phyloP scores from a whole-genome alignment of 345 rosid genomes.

The Camelina laxa region DNA sequence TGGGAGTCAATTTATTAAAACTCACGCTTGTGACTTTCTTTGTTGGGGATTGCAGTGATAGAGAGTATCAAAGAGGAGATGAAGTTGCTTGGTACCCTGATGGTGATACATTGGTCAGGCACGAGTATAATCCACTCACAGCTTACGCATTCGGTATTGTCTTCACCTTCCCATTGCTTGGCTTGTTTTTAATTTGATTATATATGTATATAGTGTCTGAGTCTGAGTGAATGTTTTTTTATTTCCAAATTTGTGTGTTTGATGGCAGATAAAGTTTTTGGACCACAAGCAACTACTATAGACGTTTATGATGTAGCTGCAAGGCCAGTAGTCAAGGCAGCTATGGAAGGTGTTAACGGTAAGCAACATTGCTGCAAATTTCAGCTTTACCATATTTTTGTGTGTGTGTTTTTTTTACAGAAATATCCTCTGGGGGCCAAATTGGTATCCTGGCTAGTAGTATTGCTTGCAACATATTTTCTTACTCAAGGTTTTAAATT shows the following conservation, averaged over 20 bases:
- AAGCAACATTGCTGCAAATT: conserved; percentile 32
- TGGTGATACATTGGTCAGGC: conserved; percentile 88
- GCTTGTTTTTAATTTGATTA: background rate
- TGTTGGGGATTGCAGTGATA: conserved; percentile 58
- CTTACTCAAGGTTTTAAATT: conserved; percentile 17
- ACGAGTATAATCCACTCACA: conserved; percentile 84
- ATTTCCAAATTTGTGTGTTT: conserved; percentile 5
- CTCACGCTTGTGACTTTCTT: conserved; percentile 23
- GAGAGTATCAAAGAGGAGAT: conserved; percentile 94
- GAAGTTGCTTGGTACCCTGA: conserved; percentile 98
- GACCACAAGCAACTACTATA: conserved; percentile 71
- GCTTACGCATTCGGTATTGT: conserved; percentile 90
- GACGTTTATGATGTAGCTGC: conserved; percentile 97
- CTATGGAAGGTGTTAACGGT: conserved; percentile 99
- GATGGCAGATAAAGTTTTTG: conserved; percentile 84
- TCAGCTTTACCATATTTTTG: background rate
- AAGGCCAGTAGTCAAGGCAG: conserved; percentile 93
- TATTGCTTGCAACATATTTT: conserved; percentile 9
- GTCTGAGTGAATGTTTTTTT: background rate
- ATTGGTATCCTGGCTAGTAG: background rate
- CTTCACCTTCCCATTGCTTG: background rate
- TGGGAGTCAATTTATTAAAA: conserved; percentile 8
- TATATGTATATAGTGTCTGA: background rate
- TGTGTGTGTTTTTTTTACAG: background rate
- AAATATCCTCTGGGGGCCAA: background rate